Evolutionary conservation across 2,329 filamentous ascomycete species (phyloP).

Genomic region (Fusarium tjaetaba): DNA sequence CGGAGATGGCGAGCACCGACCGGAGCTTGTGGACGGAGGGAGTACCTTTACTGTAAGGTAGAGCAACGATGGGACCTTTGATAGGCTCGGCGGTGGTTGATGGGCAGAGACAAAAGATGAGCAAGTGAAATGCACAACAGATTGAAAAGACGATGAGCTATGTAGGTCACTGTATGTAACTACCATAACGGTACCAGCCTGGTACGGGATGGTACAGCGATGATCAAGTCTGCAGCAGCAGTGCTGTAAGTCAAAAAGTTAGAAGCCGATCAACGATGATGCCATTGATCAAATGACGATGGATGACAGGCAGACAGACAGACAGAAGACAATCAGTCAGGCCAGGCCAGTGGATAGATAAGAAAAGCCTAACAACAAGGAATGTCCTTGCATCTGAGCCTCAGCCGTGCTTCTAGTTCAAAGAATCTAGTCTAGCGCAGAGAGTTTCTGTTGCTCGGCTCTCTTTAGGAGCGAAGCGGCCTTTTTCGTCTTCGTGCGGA

Average conservation of each 20-base stretch:
- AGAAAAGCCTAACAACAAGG: slow-evolving; percentile 22
- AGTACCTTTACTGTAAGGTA: background rate
- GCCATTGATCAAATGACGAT: slow-evolving; percentile 21
- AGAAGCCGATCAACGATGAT: slow-evolving; percentile 14
- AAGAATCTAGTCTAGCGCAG: slow-evolving; percentile 16
- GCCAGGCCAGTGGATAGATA: slow-evolving; percentile 4
- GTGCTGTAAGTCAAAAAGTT: slow-evolving; percentile 2
- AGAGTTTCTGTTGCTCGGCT: background rate
- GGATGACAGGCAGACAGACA: slow-evolving; percentile 22
- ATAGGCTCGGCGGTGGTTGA: slow-evolving; percentile 20
- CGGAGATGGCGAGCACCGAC: slow-evolving; percentile 23
- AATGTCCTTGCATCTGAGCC: slow-evolving; percentile 31
- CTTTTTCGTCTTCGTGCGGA: slow-evolving; percentile 26
- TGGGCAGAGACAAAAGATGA: background rate
- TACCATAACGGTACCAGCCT: slow-evolving; percentile 17
- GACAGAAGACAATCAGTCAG: slow-evolving; percentile 11
- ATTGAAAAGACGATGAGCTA: background rate
- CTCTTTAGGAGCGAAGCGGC: slow-evolving; percentile 10
- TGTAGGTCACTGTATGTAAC: slow-evolving; percentile 4
- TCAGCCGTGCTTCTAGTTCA: slow-evolving; percentile 27
- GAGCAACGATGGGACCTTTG: background rate
- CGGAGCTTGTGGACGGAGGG: slow-evolving; percentile 14
- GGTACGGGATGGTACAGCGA: slow-evolving; percentile 26
- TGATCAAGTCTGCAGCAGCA: slow-evolving; percentile 8
- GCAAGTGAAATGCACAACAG: slow-evolving; percentile 18